Conservation (phyloP, 2,329 filamentous ascomycete species). For the Diaporthe citri region DNA sequence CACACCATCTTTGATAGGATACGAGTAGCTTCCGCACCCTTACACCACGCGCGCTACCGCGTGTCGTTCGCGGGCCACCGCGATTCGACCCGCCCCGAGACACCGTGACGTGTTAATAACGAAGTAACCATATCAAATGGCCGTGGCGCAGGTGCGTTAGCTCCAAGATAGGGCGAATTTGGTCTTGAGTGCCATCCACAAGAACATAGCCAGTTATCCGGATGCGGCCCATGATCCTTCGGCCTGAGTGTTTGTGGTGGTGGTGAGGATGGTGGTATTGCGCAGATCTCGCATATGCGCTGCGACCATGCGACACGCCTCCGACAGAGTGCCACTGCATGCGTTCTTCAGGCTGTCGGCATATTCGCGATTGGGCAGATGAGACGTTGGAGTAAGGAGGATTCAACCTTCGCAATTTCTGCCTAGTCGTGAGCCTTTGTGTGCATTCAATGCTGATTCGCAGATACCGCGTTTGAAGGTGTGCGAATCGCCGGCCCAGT, state of each 20-base stretch:
- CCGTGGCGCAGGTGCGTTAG: background rate
- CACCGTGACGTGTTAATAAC: slow-evolving; percentile 16
- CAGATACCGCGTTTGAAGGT: background rate
- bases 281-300: slow-evolving; percentile 29
- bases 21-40: slow-evolving; percentile 7
- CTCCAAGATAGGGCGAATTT: background rate
- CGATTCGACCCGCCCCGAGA: slow-evolving; percentile 33
- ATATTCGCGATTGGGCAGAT: background rate
- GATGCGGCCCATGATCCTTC: slow-evolving; percentile 1
- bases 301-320: slow-evolving; percentile 5
- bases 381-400: background rate
- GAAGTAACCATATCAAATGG: background rate
- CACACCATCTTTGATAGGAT: slow-evolving; percentile 10
- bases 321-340: slow-evolving; percentile 3
- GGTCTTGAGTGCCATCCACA: background rate
- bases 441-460: no score
- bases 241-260: background rate
- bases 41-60: background rate
- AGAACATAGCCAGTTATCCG: background rate
- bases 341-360: background rate
- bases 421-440: no score
- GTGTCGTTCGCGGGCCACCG: slow-evolving; percentile 21
- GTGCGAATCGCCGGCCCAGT: background rate
- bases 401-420: background rate
- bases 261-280: background rate